A percentile compares a stretch with the other conserved stretches of the same genome.
These are phyloP conservation scores for Cladosporium sp. DNA, from an alignment of 2,329 filamentous ascomycete genomes.

Conservation along the genomic window DNA sequence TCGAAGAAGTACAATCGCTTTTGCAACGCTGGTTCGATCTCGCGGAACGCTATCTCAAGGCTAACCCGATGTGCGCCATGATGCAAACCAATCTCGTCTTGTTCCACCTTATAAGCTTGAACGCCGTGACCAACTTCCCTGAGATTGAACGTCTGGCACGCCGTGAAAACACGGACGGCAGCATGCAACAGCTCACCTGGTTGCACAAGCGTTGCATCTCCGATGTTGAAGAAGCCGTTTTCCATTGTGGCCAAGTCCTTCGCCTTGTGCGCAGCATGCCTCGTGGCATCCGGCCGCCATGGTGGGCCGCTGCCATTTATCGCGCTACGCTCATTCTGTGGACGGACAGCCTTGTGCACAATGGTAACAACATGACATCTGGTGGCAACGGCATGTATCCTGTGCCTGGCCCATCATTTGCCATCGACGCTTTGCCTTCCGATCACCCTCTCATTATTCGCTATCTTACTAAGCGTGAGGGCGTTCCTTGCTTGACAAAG, in stretches of 20 bases:
- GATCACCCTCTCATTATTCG: constrained; percentile 49
- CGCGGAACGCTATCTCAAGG: constrained; percentile 52
- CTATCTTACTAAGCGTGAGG: constrained; percentile 51
- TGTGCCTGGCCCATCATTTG: constrained; percentile 39
- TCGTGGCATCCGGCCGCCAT: constrained; percentile 56
- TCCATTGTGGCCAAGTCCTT: constrained; percentile 64
- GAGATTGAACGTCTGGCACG: constrained; percentile 64
- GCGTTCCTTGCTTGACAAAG: constrained; percentile 48
- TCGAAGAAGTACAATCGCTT: constrained; percentile 61
- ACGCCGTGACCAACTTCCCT: constrained; percentile 62
- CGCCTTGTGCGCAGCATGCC: constrained; percentile 58
- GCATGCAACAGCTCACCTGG: constrained; percentile 52
- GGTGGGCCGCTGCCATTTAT: constrained; percentile 68
- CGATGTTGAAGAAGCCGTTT: constrained; percentile 58
- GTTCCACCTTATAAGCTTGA: constrained; percentile 66
- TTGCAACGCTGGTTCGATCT: constrained; percentile 64
- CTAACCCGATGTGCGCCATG: constrained; percentile 54
- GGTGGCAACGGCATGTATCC: constrained; percentile 35
- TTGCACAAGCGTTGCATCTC: constrained; percentile 59
- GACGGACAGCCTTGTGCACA: constrained; percentile 54
- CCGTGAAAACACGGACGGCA: constrained; percentile 53
- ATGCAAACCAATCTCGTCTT: constrained; percentile 63
- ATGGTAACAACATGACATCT: constrained; percentile 39
- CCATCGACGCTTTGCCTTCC: constrained; percentile 46
- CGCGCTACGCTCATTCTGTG: constrained; percentile 60